A percentile compares a stretch with the other conserved stretches of the same genome.
phyloP scores from a whole-genome alignment of 805 yeast genomes.

The Yarrowia sp. region DNA sequence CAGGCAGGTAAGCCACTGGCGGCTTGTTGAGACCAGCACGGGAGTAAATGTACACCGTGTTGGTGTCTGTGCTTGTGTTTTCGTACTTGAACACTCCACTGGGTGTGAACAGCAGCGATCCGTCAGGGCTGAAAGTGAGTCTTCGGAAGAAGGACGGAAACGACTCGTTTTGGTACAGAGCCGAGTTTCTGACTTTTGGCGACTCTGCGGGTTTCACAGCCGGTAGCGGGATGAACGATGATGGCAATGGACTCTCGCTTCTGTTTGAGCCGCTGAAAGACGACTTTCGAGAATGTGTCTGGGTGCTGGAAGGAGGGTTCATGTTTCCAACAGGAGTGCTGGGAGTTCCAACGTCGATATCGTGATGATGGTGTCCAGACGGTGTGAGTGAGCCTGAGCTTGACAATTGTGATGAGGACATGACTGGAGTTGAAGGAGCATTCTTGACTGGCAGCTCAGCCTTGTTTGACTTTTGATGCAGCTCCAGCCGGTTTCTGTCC shows the following conservation, averaged over 20 bases:
- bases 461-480: conserved; percentile 35
- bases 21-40: conserved; percentile 63
- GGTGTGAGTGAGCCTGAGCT: conserved; percentile 7
- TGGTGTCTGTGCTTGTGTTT: conserved; percentile 40
- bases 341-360: conserved; percentile 7
- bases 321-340: conserved; percentile 31
- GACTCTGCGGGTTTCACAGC: conserved; percentile 48
- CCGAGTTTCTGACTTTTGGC: conserved; percentile 32
- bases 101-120: conserved; percentile 72
- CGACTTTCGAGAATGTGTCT: conserved; percentile 44
- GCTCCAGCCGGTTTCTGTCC: conserved; percentile 12
- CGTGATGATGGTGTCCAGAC: conserved; percentile 1
- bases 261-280: conserved; percentile 37
- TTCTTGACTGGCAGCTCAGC: conserved; percentile 40
- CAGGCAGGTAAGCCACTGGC: conserved; percentile 79
- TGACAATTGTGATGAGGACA: conserved; percentile 11
- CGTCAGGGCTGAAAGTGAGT: conserved; percentile 86
- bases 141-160: conserved; percentile 88
- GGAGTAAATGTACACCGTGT: conserved; percentile 78
- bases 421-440: conserved; percentile 28
- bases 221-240: conserved; percentile 44
- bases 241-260: conserved; percentile 27
- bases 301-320: conserved; percentile 39
- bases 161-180: conserved; percentile 65
- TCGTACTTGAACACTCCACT: conserved; percentile 58